Evolutionary conservation across 768 basidiomycete species (phyloP), one percentile per base, ranked within the genome.

Genomic region (Lactarius trivialis): DNA sequence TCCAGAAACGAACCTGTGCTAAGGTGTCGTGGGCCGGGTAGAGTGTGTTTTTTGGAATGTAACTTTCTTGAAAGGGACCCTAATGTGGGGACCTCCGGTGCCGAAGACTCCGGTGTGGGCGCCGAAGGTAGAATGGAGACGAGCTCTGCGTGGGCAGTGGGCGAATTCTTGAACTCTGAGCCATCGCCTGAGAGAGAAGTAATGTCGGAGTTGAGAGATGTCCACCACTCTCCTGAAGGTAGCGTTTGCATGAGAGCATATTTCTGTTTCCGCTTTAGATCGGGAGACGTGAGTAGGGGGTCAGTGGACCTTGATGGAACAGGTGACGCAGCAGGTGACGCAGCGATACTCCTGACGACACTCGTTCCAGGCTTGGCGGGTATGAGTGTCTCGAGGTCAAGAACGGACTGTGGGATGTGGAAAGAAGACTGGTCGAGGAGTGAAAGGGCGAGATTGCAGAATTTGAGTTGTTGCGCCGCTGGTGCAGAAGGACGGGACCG

Each of bases 161-260:
- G 73, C 15, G 88, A 71, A 64, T 79, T 75, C 67, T 80, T 84
- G 58, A 84, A 65, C 66, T 76, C 71, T 48, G 72, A 71, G 7
- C 75, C 73, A 57, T 78, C 75, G 41, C 33, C 76, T 61, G 58
- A 70, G 49, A 65, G 74, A 55, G 67, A 76, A 36, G 70, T 76
- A 58, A 69, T 71, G 58, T 72, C 78, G 24, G 83, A 78, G 69
- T 78, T 81, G 58, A 86, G 79, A 30, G 91, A 90, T 17, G 89
- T 80, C 86, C 89, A 93, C 77, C 84, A 91, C 61, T 87, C 85
- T 41, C 85, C 89, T 1, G 78, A 80, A 0, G 91, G 89, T 7
- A 93, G 77, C 62, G 84, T 85, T 68, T 93, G 91, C 66, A 92
- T 79, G 51, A 93, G 82, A 3, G 91, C 90, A 73, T 86, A 91